phyloP scores from a whole-genome alignment of 805 yeast species.

The Kluyveromyces siamensis region DNA sequence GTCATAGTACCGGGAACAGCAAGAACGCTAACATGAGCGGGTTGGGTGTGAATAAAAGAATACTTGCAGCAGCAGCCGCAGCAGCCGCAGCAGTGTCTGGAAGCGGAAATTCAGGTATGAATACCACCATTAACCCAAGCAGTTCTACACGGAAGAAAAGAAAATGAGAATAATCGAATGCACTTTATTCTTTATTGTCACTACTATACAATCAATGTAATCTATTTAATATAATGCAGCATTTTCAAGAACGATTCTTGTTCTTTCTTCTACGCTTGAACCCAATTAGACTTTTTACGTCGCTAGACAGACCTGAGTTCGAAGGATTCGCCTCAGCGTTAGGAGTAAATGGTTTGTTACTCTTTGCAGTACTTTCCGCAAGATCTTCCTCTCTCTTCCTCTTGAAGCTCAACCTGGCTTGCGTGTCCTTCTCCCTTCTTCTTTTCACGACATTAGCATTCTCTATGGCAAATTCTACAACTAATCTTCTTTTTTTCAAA shows the following conservation, averaged over 20 bases:
- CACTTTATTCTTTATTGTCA: background rate
- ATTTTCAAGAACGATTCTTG: slow-evolving; percentile 23
- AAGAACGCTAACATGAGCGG: slow-evolving; percentile 23
- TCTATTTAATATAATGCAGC: background rate
- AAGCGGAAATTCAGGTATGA: slow-evolving; percentile 9
- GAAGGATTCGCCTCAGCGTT: slow-evolving; percentile 15
- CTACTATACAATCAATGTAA: slow-evolving; percentile 1
- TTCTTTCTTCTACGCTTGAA: slow-evolving; percentile 58
- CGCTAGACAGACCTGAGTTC: slow-evolving; percentile 38
- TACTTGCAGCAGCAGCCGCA: slow-evolving; percentile 31
- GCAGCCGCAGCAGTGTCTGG: slow-evolving; percentile 31
- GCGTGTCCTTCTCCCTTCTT: slow-evolving; percentile 59
- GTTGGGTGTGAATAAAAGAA: slow-evolving; percentile 27
- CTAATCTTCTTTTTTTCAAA: slow-evolving; percentile 58
- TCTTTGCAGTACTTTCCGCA: slow-evolving; percentile 29
- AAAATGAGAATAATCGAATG: slow-evolving; percentile 10
- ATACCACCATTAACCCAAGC: slow-evolving; percentile 6
- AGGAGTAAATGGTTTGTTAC: slow-evolving; percentile 28
- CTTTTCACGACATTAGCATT: slow-evolving; percentile 90
- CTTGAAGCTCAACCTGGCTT: slow-evolving; percentile 30
- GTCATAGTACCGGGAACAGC: slow-evolving; percentile 9
- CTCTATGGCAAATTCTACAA: slow-evolving; percentile 93
- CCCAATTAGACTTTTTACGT: slow-evolving; percentile 56
- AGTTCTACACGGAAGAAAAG: slow-evolving; percentile 21
- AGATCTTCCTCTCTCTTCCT: slow-evolving; percentile 24